Evolutionary conservation across 2,329 filamentous ascomycete species (phyloP), one percentile per base, ranked within the genome.

Genomic region (Calonectria naviculata): DNA sequence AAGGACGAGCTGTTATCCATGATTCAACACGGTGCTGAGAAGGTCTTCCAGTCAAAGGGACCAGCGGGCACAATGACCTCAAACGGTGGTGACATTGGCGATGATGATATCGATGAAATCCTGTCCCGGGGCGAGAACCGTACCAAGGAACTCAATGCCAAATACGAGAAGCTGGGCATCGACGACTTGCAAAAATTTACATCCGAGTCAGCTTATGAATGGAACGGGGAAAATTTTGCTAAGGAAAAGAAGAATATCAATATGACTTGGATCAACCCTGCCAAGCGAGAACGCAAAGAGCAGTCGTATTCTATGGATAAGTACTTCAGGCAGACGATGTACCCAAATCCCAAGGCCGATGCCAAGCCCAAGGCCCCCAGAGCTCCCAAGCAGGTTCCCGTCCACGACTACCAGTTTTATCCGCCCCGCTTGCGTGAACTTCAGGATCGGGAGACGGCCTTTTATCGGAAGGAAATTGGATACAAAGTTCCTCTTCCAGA

Each of bases 251-350:
- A 97, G 83, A 95, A 97, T 61, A 94, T 98, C 73, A 95, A 94
- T 60, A 90, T 98, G 75, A 95, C 88, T 80, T 99, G 97, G 97
- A 99, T 99, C 85, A 98, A 99, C 79, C 97, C 97, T 2, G 92
- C 96, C 19, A 99, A 99, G 88, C 95, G 97, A 83, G 97, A 99
- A 85, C 94, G 97, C 79, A 99, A 98, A 83, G 96, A 98, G 80
- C 95, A 98, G 81, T 95, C 95, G 6, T 99, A 99, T 82, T 98
- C 96, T 0, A 98, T 99, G 87, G 97, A 99, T 82, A 97, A 98
- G 83, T 99, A 99, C 85, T 99, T 98, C 85, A 93, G 96, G 75
- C 93, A 97, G 78, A 94, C 95, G 12, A 90, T 99, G 80, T 93
- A 94, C 78, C 88, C 88, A 13, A 89, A 90, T 41, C 97, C 94